Conservation (phyloP, 768 basidiomycete genomes). For the Naganishia kalamii region DNA sequence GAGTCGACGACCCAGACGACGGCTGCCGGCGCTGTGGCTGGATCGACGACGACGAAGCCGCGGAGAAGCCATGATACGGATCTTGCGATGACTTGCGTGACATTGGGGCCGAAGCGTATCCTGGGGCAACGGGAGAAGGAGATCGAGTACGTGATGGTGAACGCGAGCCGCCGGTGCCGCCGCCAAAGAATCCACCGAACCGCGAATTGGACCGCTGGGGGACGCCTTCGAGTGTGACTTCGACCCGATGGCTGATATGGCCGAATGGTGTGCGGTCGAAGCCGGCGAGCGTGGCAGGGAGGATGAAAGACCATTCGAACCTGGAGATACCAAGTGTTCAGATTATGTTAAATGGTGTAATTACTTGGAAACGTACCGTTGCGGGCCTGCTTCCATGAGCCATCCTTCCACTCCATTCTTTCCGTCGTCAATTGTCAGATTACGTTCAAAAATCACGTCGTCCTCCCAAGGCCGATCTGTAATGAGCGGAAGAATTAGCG, state of each 20-base stretch:
- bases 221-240: constrained; percentile 17
- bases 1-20: neutral
- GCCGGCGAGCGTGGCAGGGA: constrained; percentile 21
- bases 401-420: constrained; percentile 6
- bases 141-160: constrained; percentile 22
- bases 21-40: neutral
- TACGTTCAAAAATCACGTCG: constrained; percentile 20
- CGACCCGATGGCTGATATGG: constrained; percentile 22
- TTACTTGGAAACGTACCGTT: constrained; percentile 9
- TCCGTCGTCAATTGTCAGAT: constrained; percentile 20
- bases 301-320: constrained; percentile 23
- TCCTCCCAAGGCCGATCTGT: constrained; percentile 23
- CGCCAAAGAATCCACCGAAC: constrained; percentile 23
- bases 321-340: neutral
- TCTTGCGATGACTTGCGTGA: constrained; percentile 11
- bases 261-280: constrained; percentile 25
- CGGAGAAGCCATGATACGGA: constrained; percentile 4
- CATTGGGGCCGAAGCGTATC: constrained; percentile 1
- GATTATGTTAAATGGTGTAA: neutral
- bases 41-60: neutral
- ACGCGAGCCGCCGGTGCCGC: neutral
- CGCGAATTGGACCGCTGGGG: constrained; percentile 11
- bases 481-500: neutral
- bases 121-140: constrained; percentile 14
- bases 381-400: constrained; percentile 21